Conservation (phyloP, 257 asterid species). For the Scutellaria minor region DNA sequence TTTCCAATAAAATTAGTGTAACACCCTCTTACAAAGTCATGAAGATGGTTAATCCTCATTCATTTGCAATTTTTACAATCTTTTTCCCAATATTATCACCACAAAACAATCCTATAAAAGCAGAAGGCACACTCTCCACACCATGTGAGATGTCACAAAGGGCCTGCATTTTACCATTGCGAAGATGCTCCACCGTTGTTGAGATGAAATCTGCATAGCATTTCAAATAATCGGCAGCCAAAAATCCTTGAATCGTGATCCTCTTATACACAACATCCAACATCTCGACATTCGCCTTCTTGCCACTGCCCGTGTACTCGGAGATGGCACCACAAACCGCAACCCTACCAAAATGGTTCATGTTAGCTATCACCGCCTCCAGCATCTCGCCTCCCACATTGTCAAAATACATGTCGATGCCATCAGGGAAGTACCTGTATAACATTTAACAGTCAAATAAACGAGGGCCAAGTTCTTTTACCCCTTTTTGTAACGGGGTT, state of each 20-base stretch:
- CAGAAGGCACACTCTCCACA: constrained; percentile 61
- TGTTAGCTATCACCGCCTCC: constrained; percentile 69
- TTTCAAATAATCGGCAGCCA: constrained; percentile 55
- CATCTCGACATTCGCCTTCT: constrained; percentile 52
- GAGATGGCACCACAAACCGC: constrained; percentile 77
- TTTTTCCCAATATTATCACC: constrained; percentile 66
- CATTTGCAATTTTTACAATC: constrained; percentile 55
- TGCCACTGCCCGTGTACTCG: constrained; percentile 50
- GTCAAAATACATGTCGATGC: constrained; percentile 81
- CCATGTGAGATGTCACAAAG: constrained; percentile 60
- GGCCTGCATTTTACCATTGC: constrained; percentile 50
- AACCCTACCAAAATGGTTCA: constrained; percentile 67
- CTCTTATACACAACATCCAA: constrained; percentile 63
- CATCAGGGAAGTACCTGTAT: constrained; percentile 64
- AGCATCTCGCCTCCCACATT: constrained; percentile 78
- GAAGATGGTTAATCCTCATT: constrained; percentile 20
- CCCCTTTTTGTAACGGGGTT: no score
- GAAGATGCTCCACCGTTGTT: constrained; percentile 48
- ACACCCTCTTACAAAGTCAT: no score
- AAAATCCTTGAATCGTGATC: constrained; percentile 63
- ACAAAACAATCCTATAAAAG: constrained; percentile 54
- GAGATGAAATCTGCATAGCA: constrained; percentile 48
- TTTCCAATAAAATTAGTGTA: no score
- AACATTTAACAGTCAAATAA: no score
- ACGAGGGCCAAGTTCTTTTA: no score